These are phyloP conservation scores for Haplographium delicatum DNA, from an alignment of 495 filamentous ascomycete species.

Conservation along the genomic window DNA sequence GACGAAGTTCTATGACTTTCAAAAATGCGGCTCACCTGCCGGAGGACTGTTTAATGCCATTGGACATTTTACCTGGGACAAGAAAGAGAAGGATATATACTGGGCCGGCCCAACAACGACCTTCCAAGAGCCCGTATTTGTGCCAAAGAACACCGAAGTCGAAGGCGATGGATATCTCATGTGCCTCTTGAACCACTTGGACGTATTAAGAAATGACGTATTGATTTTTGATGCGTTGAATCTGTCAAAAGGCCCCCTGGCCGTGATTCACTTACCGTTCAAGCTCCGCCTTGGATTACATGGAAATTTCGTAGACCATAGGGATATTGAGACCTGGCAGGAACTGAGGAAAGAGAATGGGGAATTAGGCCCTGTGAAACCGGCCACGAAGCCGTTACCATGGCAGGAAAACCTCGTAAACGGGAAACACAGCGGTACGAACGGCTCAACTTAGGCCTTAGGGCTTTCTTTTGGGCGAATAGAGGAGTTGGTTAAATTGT, in stretches of 20 bases:
- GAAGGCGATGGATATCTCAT: constrained; percentile 55
- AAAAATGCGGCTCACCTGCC: constrained; percentile 40
- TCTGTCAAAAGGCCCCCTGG: constrained; percentile 38
- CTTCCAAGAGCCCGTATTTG: constrained; percentile 55
- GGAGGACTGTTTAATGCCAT: constrained; percentile 31
- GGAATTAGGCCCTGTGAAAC: constrained; percentile 37
- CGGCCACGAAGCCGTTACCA: constrained; percentile 35
- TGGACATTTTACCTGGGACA: constrained; percentile 14
- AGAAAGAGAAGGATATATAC: constrained; percentile 31
- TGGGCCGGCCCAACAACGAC: constrained; percentile 44
- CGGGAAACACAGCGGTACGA: not conserved
- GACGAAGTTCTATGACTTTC: constrained; percentile 40
- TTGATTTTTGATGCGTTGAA: constrained; percentile 44
- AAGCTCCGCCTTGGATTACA: constrained; percentile 40
- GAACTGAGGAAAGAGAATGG: constrained; percentile 27
- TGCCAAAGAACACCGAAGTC: constrained; percentile 36
- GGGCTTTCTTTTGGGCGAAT: too few relatives aligned
- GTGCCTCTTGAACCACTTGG: constrained; percentile 49
- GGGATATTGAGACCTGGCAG: constrained; percentile 40
- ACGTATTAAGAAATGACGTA: constrained; percentile 43
- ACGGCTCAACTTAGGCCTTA: not conserved
- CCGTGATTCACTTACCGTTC: constrained; percentile 40
- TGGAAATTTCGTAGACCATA: constrained; percentile 43
- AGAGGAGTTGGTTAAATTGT: too few relatives aligned
- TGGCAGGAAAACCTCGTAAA: constrained; percentile 31